Conservation (phyloP, 1,284 basidiomycete species). For the Trichosporon ovoides region DNA sequence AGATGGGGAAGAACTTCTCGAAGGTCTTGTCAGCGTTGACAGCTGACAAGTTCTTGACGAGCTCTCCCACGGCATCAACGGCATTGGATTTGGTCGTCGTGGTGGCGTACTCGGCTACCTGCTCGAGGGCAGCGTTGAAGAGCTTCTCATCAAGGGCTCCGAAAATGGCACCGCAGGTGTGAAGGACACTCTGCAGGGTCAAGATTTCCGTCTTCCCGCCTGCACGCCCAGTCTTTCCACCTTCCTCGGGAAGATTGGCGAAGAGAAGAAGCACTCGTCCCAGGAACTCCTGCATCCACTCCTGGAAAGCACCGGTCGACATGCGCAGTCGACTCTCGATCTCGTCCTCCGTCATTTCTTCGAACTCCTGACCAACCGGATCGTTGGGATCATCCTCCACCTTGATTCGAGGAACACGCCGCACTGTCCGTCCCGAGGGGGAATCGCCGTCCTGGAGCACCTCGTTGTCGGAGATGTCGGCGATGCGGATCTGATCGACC, state of each 20-base stretch:
- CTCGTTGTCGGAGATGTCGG: constrained; percentile 42
- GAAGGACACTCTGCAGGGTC: constrained; percentile 36
- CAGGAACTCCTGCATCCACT: constrained; percentile 87
- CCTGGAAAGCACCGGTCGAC: constrained; percentile 49
- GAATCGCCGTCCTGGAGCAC: constrained; percentile 18
- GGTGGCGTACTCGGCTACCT: constrained; percentile 71
- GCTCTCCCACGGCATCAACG: constrained; percentile 81
- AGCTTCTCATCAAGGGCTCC: constrained; percentile 80
- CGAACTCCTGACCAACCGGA: constrained; percentile 35
- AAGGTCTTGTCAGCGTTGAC: constrained; percentile 72
- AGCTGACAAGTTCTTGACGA: constrained; percentile 79
- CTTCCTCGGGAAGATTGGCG: constrained; percentile 85
- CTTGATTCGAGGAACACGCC: constrained; percentile 20
- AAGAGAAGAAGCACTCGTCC: constrained; percentile 79
- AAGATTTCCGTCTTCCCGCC: constrained; percentile 48
- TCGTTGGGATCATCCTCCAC: constrained; percentile 43
- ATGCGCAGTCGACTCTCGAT: constrained; percentile 38
- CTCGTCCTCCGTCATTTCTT: constrained; percentile 37
- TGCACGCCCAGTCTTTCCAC: constrained; percentile 44
- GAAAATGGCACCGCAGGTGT: constrained; percentile 60
- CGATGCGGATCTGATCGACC: constrained; percentile 71
- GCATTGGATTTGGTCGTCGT: constrained; percentile 81
- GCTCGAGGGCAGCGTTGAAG: constrained; percentile 77
- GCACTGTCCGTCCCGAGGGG: constrained; percentile 22
- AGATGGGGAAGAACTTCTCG: constrained; percentile 73